A percentile compares a stretch with the other conserved stretches of the same genome.
These are phyloP conservation scores for Oryza glaberrima DNA, from an alignment of 176 grass and related monocot genomes.

Conservation along the genomic window DNA sequence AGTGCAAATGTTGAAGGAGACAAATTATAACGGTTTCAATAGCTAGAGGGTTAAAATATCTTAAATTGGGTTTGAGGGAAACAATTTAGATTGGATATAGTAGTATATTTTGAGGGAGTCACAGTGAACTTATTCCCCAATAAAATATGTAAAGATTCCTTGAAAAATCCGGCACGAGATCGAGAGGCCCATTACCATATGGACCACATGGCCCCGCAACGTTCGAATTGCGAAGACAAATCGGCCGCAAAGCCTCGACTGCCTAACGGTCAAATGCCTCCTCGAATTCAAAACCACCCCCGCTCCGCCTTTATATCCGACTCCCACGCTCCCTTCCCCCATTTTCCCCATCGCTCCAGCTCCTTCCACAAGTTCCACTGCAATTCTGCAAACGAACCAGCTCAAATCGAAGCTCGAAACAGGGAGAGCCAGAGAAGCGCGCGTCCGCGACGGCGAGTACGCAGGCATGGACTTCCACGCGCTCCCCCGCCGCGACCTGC, in stretches of 20 bases:
- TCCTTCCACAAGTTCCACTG: not conserved
- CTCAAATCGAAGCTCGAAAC: too few species aligned
- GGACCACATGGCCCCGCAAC: not conserved
- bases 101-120: too few species aligned
- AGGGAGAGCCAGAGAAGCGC: not conserved
- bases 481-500: constrained; percentile 72
- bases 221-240: not conserved
- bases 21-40: too few species aligned
- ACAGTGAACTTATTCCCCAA: too few species aligned
- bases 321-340: constrained; percentile 32
- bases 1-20: too few species aligned
- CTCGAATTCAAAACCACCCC: constrained; percentile 37
- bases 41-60: too few species aligned
- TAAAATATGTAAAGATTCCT: too few species aligned
- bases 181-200: not conserved
- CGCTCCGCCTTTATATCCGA: not conserved
- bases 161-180: too few species aligned
- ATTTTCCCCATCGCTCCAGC: not conserved
- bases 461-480: constrained; percentile 69
- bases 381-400: not conserved
- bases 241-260: not conserved
- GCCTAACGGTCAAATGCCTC: constrained; percentile 9
- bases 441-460: not conserved
- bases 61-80: too few species aligned
- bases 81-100: too few species aligned